Base-by-base conservation (phyloP, 2,329 filamentous ascomycete genomes). In the Penicillium sp. region DNA sequence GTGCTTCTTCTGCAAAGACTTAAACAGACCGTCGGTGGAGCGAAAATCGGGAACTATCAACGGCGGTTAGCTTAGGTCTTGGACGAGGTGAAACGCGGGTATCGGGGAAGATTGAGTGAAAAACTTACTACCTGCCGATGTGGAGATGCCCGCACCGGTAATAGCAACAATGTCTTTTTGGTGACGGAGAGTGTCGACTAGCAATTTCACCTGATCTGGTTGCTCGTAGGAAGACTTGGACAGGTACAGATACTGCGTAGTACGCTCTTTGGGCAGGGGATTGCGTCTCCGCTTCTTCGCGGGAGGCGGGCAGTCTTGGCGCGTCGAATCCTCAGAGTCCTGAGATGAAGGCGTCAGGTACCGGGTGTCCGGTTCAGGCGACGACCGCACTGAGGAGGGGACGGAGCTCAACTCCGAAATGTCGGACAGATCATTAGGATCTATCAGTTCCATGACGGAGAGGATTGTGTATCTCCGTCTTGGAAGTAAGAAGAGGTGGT, bases 151-250 rank as follows among this genome's bases (percentile, higher is more conserved):
- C 66, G 95, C 95, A 61, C 95, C 95, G 51, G 94, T 95, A 76
- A 99, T 91, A 56, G 98, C 92, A 37, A 99, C 92, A 75, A 99
- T 96, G 82, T 97, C 97, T 80, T 93, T 91, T 83, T 95, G 95
- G 74, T 91, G 93, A 72, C 90, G 89, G 59, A 99, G 79, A 26
- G 89, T 89, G 47, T 88, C 86, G 49, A 93, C 80, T 33, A 99
- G 82, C 59, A 88, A 86, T 63, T 91, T 85, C 42, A 97, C 81
- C 70, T 89, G 85, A 33, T 80, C 77, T 65, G 84, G 79, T 64
- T 94, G 86, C 40, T 85, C 82, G 44, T 72, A 68, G 28, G 73
- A 72, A 24, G 74, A 75, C 53, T 75, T 69, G 22, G 76, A 75
- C 40, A 98, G 81, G 77, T 97, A 89, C 42, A 99, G 84, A 73